These are phyloP conservation scores for Nelumbo lutea DNA, from an alignment of 164 flowering plant genomes.

Conservation along the genomic window DNA sequence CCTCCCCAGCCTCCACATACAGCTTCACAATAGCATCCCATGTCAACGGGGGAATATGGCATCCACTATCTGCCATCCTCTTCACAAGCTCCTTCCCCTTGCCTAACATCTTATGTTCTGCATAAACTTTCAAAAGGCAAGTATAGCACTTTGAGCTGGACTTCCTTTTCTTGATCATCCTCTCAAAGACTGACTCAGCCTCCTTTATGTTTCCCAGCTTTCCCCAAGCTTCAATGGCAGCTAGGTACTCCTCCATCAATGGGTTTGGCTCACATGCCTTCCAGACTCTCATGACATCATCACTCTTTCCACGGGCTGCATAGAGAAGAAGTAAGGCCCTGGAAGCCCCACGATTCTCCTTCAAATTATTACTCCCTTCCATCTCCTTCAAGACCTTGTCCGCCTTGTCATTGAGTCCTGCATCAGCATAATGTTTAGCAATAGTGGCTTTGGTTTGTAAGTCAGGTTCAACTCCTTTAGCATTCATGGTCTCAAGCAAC, in stretches of 20 bases:
- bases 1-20: constrained; percentile 74
- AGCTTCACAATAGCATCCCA: constrained; percentile 80
- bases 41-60: constrained; percentile 48
- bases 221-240: constrained; percentile 85
- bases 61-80: constrained; percentile 53
- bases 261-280: constrained; percentile 45
- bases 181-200: constrained; percentile 70
- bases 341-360: constrained; percentile 40
- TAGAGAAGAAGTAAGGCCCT: constrained; percentile 51
- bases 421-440: constrained; percentile 48
- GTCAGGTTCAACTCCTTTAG: constrained; percentile 57
- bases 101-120: constrained; percentile 46
- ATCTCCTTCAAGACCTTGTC: constrained; percentile 63
- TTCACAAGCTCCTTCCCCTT: constrained; percentile 72
- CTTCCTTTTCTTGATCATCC: constrained; percentile 31
- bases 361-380: constrained; percentile 44
- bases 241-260: constrained; percentile 34
- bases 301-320: constrained; percentile 59
- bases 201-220: constrained; percentile 55
- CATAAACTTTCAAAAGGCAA: constrained; percentile 55
- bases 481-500: constrained; percentile 74
- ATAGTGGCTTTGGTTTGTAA: constrained; percentile 23
- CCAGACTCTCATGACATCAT: constrained; percentile 71
- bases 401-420: constrained; percentile 65
- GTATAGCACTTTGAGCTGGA: constrained; percentile 37